These are phyloP conservation scores for Blastobotrys persicus DNA, from an alignment of 1,139 yeast genomes.

Conservation along the genomic window DNA sequence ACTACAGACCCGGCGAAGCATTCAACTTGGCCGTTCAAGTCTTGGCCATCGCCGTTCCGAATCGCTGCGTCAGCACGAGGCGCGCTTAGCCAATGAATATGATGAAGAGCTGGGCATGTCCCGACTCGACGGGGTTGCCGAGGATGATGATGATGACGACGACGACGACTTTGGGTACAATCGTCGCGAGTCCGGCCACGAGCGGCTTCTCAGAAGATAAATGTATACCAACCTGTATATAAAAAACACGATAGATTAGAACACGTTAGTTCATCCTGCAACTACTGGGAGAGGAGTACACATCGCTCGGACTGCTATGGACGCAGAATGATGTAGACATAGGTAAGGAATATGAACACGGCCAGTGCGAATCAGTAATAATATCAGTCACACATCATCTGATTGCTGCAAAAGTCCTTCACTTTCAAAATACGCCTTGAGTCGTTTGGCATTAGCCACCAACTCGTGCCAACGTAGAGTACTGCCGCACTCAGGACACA, in stretches of 20 bases:
- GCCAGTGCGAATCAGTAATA: too few species aligned
- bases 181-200: neutral
- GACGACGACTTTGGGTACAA: conserved; percentile 7
- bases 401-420: neutral
- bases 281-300: too few species aligned
- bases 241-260: neutral
- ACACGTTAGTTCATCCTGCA: neutral
- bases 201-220: neutral
- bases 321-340: too few species aligned
- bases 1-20: conserved; percentile 61
- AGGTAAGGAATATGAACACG: too few species aligned
- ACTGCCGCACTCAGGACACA: conserved; percentile 20
- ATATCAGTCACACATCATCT: too few species aligned
- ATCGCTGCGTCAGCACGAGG: conserved; percentile 34
- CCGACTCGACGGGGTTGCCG: conserved; percentile 34
- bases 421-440: neutral
- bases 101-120: conserved; percentile 40
- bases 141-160: conserved; percentile 24
- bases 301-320: too few species aligned
- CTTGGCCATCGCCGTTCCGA: conserved; percentile 36
- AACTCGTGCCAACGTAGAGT: conserved; percentile 19
- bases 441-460: conserved; percentile 14
- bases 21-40: conserved; percentile 43
- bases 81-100: conserved; percentile 32
- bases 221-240: neutral